phyloP scores from a whole-genome alignment of 208 protist genomes.

The Acanthamoeba rhysodes region DNA sequence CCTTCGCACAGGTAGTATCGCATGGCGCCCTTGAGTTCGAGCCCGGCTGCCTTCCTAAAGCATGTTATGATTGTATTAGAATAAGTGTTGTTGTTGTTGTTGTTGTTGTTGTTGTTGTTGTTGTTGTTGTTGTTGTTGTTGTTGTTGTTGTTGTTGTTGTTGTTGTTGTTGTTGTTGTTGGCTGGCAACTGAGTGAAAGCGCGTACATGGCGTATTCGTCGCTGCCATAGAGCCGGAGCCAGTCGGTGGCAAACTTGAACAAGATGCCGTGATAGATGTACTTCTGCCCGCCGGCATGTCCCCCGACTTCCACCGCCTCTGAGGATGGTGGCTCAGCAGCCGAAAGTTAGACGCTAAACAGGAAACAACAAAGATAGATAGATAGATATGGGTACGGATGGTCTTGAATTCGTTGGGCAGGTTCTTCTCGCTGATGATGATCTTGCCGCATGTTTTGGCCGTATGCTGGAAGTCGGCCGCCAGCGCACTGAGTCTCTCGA shows the following conservation, averaged over 20 bases:
- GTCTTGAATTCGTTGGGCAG: conserved; percentile 61
- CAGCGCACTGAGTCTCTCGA: not conserved
- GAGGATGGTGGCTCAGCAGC: too few relatives aligned
- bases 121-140: too few relatives aligned
- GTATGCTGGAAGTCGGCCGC: conserved; percentile 46
- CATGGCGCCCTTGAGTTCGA: conserved; percentile 51
- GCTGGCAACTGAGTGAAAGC: not conserved
- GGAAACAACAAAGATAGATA: too few relatives aligned
- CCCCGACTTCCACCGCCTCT: conserved; percentile 12
- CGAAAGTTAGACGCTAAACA: too few relatives aligned
- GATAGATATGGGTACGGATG: not conserved
- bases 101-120: too few relatives aligned
- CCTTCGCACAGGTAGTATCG: conserved; percentile 32
- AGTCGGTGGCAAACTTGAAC: conserved; percentile 73
- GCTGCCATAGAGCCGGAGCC: conserved; percentile 15
- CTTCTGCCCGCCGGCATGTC: conserved; percentile 71
- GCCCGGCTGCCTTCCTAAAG: conserved; percentile 41
- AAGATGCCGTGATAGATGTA: conserved; percentile 74
- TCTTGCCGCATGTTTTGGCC: conserved; percentile 25
- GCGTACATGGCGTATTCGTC: conserved; percentile 54
- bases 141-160: too few relatives aligned
- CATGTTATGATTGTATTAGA: too few relatives aligned
- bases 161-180: too few relatives aligned
- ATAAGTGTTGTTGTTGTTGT: too few relatives aligned
- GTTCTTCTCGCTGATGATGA: conserved; percentile 76